These are phyloP conservation scores for Debaryomyces maramus DNA, from an alignment of 805 yeast species.

Conservation along the genomic window DNA sequence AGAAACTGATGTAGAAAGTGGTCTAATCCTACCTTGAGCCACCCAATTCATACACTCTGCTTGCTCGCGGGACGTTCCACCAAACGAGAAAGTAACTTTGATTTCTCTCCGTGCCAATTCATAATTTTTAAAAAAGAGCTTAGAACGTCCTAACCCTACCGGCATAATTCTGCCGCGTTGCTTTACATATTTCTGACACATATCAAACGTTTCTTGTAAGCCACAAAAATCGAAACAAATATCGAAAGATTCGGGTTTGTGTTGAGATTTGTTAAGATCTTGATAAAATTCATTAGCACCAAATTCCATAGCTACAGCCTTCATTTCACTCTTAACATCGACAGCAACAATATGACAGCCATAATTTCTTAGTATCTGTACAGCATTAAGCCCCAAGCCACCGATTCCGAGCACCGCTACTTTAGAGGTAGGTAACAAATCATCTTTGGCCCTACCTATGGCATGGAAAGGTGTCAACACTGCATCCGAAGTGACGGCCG, in stretches of 20 bases:
- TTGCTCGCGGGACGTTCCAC: conserved; percentile 47
- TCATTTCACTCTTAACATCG: conserved; percentile 31
- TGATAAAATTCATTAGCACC: conserved; percentile 47
- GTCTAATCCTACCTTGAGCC: conserved; percentile 37
- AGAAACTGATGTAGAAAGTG: conserved; percentile 28
- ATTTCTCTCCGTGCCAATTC: conserved; percentile 44
- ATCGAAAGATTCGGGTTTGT: conserved; percentile 36
- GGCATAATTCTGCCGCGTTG: conserved; percentile 39
- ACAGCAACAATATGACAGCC: conserved; percentile 34
- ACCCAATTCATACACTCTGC: conserved; percentile 45
- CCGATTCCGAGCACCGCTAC: conserved; percentile 43
- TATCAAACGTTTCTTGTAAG: conserved; percentile 27
- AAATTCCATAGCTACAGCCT: conserved; percentile 24
- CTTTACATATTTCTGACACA: conserved; percentile 31
- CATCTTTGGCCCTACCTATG: conserved; percentile 32
- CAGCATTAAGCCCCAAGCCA: conserved; percentile 44
- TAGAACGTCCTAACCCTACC: conserved; percentile 43
- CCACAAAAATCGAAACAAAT: conserved; percentile 42
- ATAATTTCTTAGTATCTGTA: conserved; percentile 36
- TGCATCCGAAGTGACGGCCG: conserved; percentile 44
- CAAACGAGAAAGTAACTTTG: conserved; percentile 39
- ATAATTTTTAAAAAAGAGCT: conserved; percentile 30
- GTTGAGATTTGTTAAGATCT: conserved; percentile 24
- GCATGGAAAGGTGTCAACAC: conserved; percentile 46
- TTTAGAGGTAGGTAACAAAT: conserved; percentile 31